Evolutionary conservation across 2,329 filamentous ascomycete species (phyloP), one percentile per base, ranked within the genome.

Genomic region (Alternaria rosae): DNA sequence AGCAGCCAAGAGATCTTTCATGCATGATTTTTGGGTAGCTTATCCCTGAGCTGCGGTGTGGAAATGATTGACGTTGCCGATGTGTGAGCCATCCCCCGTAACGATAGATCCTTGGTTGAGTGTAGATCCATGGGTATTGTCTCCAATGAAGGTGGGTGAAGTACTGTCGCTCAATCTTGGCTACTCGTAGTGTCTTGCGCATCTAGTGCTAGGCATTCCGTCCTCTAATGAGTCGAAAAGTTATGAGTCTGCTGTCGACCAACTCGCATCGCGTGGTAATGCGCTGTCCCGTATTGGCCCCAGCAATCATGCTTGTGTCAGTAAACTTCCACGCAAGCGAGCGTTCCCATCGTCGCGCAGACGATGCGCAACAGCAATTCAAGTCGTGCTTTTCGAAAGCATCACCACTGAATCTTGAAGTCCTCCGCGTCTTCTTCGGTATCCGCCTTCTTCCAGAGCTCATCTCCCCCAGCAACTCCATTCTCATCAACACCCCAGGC

Each of bases 191-290:
- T 11, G 5, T 12, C n/a, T 7, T 42, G 38, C 0, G 4, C 17
- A 17, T 42, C 38, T 17, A 0, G 17, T 12, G 38, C 38, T 2
- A 41, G 17, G 2, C 38, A 41, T 44, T 28, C 5, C 74, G 87
- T 3, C 4, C 35, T 44, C n/a, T 21, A 44, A 43, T 20, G 23
- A 25, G 35, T 38, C 23, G 17, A 45, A 32, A 8, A 7, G 35
- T 3, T 32, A 44, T 23, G 25, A 15, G 32, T 38, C 8, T 54
- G 52, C 28, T 44, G 26, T 48, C 1, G 32, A 35, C 32, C 30
- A 38, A 17, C 52, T 44, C 35, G 17, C n/a, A 35, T 15, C 13
- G 32, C 32, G 32, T 35, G 32, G 13, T n/a, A 35, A 13, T n/a
- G 32, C 32, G 13, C 32, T n/a, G 13, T 35, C 13, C 13, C 32